Evolutionary conservation across 768 basidiomycete species (phyloP).

Genomic region (Podaxis mareebaensis): DNA sequence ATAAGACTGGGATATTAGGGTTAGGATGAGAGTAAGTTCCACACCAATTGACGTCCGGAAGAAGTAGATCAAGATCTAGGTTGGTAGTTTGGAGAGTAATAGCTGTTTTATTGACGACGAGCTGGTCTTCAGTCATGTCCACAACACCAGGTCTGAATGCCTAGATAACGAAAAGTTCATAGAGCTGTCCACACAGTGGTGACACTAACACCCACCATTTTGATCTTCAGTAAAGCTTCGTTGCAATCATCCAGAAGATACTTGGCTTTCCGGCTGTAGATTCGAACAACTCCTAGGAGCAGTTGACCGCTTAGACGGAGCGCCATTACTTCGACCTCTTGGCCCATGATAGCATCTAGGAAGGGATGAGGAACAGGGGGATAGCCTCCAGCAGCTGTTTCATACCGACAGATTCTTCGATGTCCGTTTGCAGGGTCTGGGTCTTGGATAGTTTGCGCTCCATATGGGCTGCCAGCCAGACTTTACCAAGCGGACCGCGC

Average conservation of each 20-base stretch:
- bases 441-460: conserved; percentile 96
- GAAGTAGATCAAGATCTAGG: conserved; percentile 76
- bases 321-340: conserved; percentile 91
- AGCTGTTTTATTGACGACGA: conserved; percentile 81
- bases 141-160: conserved; percentile 95
- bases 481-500: conserved; percentile 91
- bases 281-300: conserved; percentile 93
- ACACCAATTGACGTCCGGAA: conserved; percentile 83
- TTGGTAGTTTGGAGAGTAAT: conserved; percentile 83
- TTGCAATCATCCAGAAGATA: conserved; percentile 98
- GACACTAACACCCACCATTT: conserved; percentile 65
- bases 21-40: not conserved
- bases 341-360: conserved; percentile 87
- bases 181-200: not conserved
- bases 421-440: conserved; percentile 92
- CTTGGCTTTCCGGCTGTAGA: conserved; percentile 97
- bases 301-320: conserved; percentile 96
- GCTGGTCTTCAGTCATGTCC: conserved; percentile 94
- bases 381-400: conserved; percentile 14
- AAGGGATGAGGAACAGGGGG: not conserved
- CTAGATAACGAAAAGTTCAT: conserved; percentile 36
- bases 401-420: conserved; percentile 89
- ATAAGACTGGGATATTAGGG: conserved; percentile 10
- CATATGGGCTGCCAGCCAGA: conserved; percentile 99
- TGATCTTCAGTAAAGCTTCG: conserved; percentile 92